A percentile compares a stretch with the other conserved stretches of the same genome.
Conservation (phyloP, 2,329 filamentous ascomycete genomes). For the Fusarium torreyae region DNA sequence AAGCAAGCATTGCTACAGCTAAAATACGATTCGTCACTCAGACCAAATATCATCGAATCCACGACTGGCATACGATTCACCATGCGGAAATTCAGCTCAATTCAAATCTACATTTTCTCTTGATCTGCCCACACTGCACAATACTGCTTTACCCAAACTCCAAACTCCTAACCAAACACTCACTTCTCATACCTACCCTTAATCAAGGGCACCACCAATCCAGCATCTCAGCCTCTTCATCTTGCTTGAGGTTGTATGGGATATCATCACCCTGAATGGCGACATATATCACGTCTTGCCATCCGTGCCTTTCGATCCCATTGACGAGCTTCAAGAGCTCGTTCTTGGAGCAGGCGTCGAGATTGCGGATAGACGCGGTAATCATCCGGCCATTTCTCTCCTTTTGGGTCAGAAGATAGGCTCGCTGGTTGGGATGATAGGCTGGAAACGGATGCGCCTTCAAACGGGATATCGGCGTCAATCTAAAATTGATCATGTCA, state of each 20-base stretch:
- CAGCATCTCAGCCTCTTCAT: neutral
- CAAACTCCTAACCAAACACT: neutral
- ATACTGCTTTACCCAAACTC: neutral
- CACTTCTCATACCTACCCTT: neutral
- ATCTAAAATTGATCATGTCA: slow-evolving; percentile 13
- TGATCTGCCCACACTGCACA: neutral
- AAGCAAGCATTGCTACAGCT: slow-evolving; percentile 5
- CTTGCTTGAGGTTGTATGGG: slow-evolving; percentile 23
- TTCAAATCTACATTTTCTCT: neutral
- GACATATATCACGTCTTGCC: slow-evolving; percentile 50
- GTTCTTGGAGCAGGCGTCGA: slow-evolving; percentile 26
- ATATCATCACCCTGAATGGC: slow-evolving; percentile 24
- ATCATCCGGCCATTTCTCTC: neutral
- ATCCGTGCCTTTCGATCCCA: slow-evolving; percentile 35
- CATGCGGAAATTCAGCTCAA: too few relatives aligned
- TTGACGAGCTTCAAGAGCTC: slow-evolving; percentile 36
- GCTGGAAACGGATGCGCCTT: slow-evolving; percentile 1
- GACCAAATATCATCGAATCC: neutral
- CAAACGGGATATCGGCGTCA: neutral
- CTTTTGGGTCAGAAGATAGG: slow-evolving; percentile 18
- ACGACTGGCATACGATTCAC: neutral
- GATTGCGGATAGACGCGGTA: slow-evolving; percentile 4
- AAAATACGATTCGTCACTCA: neutral
- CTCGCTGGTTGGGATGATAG: slow-evolving; percentile 24
- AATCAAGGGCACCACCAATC: slow-evolving; percentile 3